phyloP scores from a whole-genome alignment of 2,329 filamentous ascomycete species.

The Teratosphaeria pseudoeucalypti region DNA sequence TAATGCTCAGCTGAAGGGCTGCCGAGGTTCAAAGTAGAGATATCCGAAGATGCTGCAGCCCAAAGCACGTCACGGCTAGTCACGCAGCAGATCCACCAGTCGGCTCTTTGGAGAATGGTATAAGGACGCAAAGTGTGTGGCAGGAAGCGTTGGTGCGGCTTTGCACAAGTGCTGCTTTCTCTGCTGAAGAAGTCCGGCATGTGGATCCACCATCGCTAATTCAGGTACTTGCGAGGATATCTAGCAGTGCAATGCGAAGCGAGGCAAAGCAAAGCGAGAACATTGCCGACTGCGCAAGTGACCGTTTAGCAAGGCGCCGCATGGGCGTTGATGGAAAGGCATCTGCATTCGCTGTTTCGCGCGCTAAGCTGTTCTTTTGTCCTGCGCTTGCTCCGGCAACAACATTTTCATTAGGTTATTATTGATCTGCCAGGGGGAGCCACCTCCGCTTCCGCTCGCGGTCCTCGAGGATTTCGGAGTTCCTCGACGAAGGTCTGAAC shows the following conservation, averaged over 20 bases:
- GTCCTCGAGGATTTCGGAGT: background rate
- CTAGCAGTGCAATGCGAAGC: background rate
- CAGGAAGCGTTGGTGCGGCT: background rate
- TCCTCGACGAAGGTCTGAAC: background rate
- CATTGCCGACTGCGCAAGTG: background rate
- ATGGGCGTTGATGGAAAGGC: background rate
- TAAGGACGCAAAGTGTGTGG: background rate
- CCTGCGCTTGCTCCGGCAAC: background rate
- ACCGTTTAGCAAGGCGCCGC: background rate
- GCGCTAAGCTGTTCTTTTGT: background rate
- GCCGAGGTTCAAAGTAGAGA: background rate
- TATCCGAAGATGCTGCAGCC: background rate
- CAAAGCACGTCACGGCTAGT: constrained; percentile 1
- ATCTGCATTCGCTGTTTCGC: background rate
- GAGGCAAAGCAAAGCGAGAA: background rate
- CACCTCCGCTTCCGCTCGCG: background rate
- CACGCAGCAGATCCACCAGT: constrained; percentile 2
- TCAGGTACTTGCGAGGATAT: background rate
- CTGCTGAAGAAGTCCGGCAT: background rate
- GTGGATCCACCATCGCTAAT: background rate
- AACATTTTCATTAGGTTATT: too few species aligned
- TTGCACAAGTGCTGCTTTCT: background rate
- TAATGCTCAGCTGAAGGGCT: background rate
- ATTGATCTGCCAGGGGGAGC: background rate
- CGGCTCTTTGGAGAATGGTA: background rate